These are phyloP conservation scores for Acanthamoeba royreba DNA, from an alignment of 208 protist genomes.

Conservation along the genomic window DNA sequence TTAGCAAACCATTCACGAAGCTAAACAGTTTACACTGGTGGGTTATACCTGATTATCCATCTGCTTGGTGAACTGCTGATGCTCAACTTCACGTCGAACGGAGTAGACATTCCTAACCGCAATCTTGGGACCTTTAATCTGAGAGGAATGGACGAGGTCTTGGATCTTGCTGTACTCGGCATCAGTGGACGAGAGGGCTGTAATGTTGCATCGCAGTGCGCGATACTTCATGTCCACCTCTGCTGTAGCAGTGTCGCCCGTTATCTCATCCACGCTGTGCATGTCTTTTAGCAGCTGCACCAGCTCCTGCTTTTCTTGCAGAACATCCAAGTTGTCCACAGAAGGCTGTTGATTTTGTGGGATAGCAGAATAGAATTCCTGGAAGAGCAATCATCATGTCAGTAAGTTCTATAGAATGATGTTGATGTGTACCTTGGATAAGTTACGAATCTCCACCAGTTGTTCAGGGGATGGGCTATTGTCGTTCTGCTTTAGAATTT, in stretches of 20 bases:
- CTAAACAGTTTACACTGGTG: too few species aligned
- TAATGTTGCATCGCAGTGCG: conserved; percentile 49
- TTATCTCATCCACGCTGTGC: conserved; percentile 32
- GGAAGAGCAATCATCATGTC: background rate
- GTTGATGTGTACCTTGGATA: background rate
- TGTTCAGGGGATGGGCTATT: background rate
- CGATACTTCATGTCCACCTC: conserved; percentile 57
- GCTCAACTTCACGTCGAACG: background rate
- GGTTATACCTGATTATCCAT: background rate
- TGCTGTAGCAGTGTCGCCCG: background rate
- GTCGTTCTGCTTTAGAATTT: background rate
- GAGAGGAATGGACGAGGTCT: background rate
- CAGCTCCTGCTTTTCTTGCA: background rate
- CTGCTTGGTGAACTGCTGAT: background rate
- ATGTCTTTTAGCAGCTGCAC: conserved; percentile 11
- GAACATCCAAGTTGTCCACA: background rate
- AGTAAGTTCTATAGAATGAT: background rate
- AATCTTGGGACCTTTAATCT: background rate
- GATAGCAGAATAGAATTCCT: background rate
- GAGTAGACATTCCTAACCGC: conserved; percentile 28
- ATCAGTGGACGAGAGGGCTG: background rate
- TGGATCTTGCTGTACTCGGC: conserved; percentile 42
- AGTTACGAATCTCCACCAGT: background rate
- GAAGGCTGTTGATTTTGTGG: background rate
- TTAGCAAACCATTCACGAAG: too few species aligned